Evolutionary conservation across 1,139 yeast genomes (phyloP).

Genomic region (Hanseniaspora sp.): DNA sequence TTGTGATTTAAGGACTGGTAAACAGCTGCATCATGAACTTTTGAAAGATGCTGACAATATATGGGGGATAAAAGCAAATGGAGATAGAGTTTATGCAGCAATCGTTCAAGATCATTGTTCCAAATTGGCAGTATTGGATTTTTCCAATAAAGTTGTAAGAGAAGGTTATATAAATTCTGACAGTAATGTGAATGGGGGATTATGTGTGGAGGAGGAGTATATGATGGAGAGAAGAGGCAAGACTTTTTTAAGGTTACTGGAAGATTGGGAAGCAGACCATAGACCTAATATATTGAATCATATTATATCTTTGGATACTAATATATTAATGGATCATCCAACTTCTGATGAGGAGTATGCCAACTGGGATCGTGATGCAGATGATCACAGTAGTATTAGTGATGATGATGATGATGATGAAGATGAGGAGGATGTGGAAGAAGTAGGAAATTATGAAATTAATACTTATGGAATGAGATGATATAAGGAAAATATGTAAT

Average conservation of each 20-base stretch:
- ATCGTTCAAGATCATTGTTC: conserved; percentile 61
- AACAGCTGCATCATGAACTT: conserved; percentile 56
- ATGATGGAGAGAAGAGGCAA: conserved; percentile 4
- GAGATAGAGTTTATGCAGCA: conserved; percentile 80
- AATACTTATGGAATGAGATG: too few relatives aligned
- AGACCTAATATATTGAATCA: background rate
- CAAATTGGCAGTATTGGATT: conserved; percentile 72
- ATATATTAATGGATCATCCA: background rate
- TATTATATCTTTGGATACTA: background rate
- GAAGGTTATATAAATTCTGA: background rate
- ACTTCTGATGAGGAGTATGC: background rate
- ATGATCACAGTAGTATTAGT: background rate
- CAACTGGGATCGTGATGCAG: background rate
- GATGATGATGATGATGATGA: background rate
- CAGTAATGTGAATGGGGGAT: conserved; percentile 2
- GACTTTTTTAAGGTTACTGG: background rate
- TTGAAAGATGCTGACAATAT: conserved; percentile 71
- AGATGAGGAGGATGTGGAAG: background rate
- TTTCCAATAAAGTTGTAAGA: conserved; percentile 32
- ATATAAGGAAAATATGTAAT: too few relatives aligned
- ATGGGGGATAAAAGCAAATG: conserved; percentile 90
- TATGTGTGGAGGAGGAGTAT: conserved; percentile 2
- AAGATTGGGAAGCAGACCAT: background rate
- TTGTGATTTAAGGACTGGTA: conserved; percentile 79
- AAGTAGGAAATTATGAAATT: background rate